Percentiles rank a stretch among this genome's conserved stretches.
phyloP scores from a whole-genome alignment of 805 yeast species.

The Wickerhamiella qilinensis region DNA sequence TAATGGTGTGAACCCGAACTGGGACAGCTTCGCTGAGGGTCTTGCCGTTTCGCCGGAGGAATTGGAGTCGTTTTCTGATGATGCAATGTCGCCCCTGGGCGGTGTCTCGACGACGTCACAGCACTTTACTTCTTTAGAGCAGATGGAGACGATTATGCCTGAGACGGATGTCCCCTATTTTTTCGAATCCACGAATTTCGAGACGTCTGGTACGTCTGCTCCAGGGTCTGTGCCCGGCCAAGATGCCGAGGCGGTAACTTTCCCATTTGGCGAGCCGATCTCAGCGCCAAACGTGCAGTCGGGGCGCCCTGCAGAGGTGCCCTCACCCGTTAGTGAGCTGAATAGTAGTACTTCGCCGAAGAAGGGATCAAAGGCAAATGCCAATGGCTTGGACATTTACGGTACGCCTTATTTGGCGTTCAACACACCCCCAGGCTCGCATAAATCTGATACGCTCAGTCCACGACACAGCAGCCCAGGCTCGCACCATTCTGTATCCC shows the following conservation, averaged over 20 bases:
- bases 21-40: neutral
- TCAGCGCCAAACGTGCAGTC: neutral
- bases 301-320: neutral
- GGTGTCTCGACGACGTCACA: neutral
- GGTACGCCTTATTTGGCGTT: neutral
- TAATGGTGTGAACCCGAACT: too few relatives aligned
- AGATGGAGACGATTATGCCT: neutral
- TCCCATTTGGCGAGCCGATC: neutral
- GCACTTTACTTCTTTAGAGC: neutral
- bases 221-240: neutral
- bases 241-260: neutral
- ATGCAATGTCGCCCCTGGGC: neutral
- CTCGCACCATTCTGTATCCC: neutral
- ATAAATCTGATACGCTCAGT: neutral
- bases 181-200: neutral
- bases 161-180: neutral
- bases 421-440: neutral
- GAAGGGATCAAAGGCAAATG: neutral
- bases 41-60: neutral
- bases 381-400: too few relatives aligned
- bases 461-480: neutral
- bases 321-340: neutral
- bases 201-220: neutral
- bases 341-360: neutral
- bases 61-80: neutral